Base-by-base conservation (phyloP, 1,139 yeast species). In the Geotrichum bryndzae region DNA sequence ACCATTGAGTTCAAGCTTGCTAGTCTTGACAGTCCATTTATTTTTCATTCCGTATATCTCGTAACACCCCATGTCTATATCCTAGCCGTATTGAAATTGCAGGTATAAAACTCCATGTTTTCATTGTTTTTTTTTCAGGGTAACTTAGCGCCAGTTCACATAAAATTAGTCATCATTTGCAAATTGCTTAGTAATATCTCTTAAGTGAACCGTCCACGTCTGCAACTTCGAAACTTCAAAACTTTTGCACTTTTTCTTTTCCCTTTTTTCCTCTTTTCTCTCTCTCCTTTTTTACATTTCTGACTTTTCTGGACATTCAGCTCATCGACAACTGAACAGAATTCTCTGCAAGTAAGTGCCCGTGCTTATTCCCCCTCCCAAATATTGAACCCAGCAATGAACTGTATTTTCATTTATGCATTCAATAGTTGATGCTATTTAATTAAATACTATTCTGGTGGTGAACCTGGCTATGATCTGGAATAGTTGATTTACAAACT, bases 361-460 rank as follows among this genome's bases (percentile, higher is more conserved):
- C 73, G 75, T 71, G 66, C 62, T 73, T 60, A 69, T 73, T 67
- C 73, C 73, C 65, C 72, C 18, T 41, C 13, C 22, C 46, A 41
- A 41, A 2, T 3, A 41, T 41, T 41, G 46, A 13, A 2, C 15
- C 7, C 6, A 3, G 6, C 7, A 15, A 18, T 11, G 22, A 15
- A 41, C 7, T 41, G 18, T 1, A 41, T 41, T 15, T n/a, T 15
- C n/a, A 5, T 13, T 41, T 41, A 5, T 41, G 18, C 46, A 13
- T 13, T n/a, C 22, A n/a, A 6, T 13, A n/a, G n/a, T 15, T n/a
- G n/a, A 41, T 41, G 8, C 15, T 41, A 41, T 41, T 13, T 15
- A 11, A 2, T 4, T 27, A 27, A 27, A 27, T 27, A 27, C 31
- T 27, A 27, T 27, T 27, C 3, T 41, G 22, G 46, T 41, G 8